Conservation (phyloP, 495 filamentous ascomycete genomes). For the Copromyces sp. region DNA sequence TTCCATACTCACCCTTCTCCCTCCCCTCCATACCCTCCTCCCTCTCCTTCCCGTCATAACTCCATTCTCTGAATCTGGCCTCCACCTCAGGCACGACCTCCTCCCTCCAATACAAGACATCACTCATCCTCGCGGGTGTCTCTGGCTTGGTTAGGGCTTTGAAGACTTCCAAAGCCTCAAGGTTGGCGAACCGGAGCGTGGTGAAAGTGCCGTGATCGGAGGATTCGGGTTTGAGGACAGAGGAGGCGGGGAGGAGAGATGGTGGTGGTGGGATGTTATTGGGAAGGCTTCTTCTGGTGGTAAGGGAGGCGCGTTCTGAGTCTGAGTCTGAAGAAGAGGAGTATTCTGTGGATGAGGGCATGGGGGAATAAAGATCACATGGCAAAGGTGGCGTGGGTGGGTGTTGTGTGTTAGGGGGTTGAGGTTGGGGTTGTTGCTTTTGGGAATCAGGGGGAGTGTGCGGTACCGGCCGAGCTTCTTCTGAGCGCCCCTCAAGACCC, state of each 20-base stretch:
- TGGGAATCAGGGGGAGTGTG: background rate
- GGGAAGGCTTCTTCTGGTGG: background rate
- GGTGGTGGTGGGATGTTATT: background rate
- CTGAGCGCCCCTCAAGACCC: background rate
- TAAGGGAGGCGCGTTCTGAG: background rate
- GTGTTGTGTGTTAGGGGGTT: background rate
- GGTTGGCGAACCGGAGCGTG: slow-evolving; percentile 5
- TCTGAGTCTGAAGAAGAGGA: background rate
- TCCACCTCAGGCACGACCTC: background rate
- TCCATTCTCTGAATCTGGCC: background rate
- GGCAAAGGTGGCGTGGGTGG: background rate
- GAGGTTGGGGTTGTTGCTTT: background rate
- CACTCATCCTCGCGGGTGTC: background rate
- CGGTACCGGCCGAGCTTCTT: background rate
- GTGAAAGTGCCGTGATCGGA: slow-evolving; percentile 8
- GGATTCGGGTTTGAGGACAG: background rate
- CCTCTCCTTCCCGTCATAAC: background rate
- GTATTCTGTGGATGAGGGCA: background rate
- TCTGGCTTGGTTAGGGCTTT: slow-evolving; percentile 1
- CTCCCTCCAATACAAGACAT: slow-evolving; percentile 1
- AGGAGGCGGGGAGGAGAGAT: background rate
- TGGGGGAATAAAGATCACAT: background rate
- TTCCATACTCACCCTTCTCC: background rate
- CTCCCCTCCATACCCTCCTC: background rate
- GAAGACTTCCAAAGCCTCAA: background rate